Conservation (phyloP, 805 yeast species). For the Saturnispora serradocipensis region DNA sequence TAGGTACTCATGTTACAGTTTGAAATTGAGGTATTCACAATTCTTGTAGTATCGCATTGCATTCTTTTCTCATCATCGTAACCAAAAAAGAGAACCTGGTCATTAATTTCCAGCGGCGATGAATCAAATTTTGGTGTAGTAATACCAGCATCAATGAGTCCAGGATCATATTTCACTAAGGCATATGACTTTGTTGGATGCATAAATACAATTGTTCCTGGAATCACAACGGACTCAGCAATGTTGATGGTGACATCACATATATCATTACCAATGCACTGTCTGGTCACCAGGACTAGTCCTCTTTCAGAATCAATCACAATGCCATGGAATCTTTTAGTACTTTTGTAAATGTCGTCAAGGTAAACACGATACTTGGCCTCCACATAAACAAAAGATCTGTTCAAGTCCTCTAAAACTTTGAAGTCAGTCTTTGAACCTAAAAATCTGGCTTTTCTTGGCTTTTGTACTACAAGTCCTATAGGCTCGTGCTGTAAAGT, state of each 20-base stretch:
- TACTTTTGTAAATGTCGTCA: constrained; percentile 62
- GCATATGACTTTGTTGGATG: constrained; percentile 88
- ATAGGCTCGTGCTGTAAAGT: constrained; percentile 51
- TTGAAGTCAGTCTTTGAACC: constrained; percentile 55
- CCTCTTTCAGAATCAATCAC: constrained; percentile 77
- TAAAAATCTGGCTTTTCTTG: constrained; percentile 59
- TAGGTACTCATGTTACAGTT: constrained; percentile 59
- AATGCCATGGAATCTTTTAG: constrained; percentile 63
- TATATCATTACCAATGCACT: constrained; percentile 73
- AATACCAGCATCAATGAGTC: constrained; percentile 60
- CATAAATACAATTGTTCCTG: constrained; percentile 70
- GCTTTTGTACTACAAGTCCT: constrained; percentile 40
- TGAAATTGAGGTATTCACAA: constrained; percentile 66
- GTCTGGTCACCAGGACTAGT: constrained; percentile 67
- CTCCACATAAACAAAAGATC: constrained; percentile 65
- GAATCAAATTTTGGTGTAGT: constrained; percentile 54
- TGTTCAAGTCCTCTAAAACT: constrained; percentile 46
- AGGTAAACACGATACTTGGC: constrained; percentile 57
- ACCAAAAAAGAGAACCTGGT: constrained; percentile 67
- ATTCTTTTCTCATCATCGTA: constrained; percentile 56
- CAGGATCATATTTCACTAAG: constrained; percentile 72
- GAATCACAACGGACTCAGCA: constrained; percentile 77
- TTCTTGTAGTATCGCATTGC: constrained; percentile 31
- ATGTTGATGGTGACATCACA: constrained; percentile 68
- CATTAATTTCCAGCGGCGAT: constrained; percentile 60